Conservation (phyloP, 2,329 filamentous ascomycete genomes). For the Grosmannia huntii region DNA sequence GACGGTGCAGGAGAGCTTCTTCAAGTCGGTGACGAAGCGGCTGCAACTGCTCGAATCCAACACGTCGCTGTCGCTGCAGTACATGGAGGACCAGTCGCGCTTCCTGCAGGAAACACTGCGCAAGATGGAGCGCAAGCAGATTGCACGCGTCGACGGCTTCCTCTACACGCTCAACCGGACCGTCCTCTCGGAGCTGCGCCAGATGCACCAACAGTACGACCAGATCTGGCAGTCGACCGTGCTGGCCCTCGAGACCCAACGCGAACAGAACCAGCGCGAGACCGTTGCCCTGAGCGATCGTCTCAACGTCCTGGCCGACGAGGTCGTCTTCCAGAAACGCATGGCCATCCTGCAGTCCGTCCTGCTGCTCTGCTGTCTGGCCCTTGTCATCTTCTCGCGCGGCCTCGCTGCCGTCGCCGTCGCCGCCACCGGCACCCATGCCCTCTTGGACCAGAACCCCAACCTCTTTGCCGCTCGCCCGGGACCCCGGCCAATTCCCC, state of each 20-base stretch:
- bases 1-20: slow-evolving; percentile 93
- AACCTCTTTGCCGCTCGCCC: neutral
- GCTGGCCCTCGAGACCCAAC: slow-evolving; percentile 78
- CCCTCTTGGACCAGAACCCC: neutral
- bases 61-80: slow-evolving; percentile 81
- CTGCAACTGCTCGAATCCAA: slow-evolving; percentile 85
- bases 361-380: slow-evolving; percentile 73
- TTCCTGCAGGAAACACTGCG: slow-evolving; percentile 79
- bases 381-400: slow-evolving; percentile 70
- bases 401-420: slow-evolving; percentile 21
- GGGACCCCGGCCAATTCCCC: no score
- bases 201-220: slow-evolving; percentile 77
- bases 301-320: slow-evolving; percentile 83
- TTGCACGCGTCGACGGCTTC: slow-evolving; percentile 71
- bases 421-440: neutral
- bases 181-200: slow-evolving; percentile 67
- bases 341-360: slow-evolving; percentile 90
- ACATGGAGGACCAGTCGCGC: slow-evolving; percentile 91
- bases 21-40: slow-evolving; percentile 90
- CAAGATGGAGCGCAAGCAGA: slow-evolving; percentile 76
- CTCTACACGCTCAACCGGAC: slow-evolving; percentile 77
- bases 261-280: slow-evolving; percentile 71
- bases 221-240: slow-evolving; percentile 95
- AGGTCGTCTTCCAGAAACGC: slow-evolving; percentile 74
- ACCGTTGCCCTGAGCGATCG: slow-evolving; percentile 69